Base-by-base conservation (phyloP, 2,329 filamentous ascomycete genomes). In the Stagonosporopsis cucurbitacearum region DNA sequence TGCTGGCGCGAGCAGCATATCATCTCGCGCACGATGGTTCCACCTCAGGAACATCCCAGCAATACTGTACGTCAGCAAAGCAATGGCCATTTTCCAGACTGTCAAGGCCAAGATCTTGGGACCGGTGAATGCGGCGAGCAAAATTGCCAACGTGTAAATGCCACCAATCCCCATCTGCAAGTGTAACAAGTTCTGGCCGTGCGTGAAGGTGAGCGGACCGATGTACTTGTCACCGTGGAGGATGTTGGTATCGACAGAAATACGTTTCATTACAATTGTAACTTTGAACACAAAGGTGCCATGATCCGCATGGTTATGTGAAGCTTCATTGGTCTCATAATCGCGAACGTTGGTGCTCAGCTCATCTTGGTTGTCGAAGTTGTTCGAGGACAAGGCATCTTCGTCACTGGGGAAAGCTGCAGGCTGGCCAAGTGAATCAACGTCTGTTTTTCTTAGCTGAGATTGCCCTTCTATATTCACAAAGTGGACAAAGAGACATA, bases 241-340 rank as follows among this genome's bases (percentile, higher is more conserved):
- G 8, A 42, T 42, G 8, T 17, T 17, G 15, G 23, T 17, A n/a
- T 28, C 39, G 23, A 26, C 13, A n/a, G 39, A 8, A 2, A 23
- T 6, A 15, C 20, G 15, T 4, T 42, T 17, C 6, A 17, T 2
- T 26, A 9, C 11, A 26, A 9, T 9, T 26, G 25, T 26, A 4
- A 26, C 11, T 9, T 26, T 6, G 11, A 26, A 17, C 9, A 17
- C 33, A 17, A 19, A 3, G 17, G 39, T 2, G 15, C 15, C 23
- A 8, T 23, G 25, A 23, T 13, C 17, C 4, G 22, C 12, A 42
- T 22, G 8, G 39, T 25, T 6, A 4, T 30, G 4, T 43, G 23
- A 1, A n/a, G 43, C 43, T 22, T 50, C 30, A 1, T 49, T 46
- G 20, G 58, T 57, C 55, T 63, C 30, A 17, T 59, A 63, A 26